Percentiles rank a stretch among this genome's conserved stretches.
Evolutionary conservation across 1,139 yeast species (phyloP).

Genomic region (Blastobotrys arbuscula): DNA sequence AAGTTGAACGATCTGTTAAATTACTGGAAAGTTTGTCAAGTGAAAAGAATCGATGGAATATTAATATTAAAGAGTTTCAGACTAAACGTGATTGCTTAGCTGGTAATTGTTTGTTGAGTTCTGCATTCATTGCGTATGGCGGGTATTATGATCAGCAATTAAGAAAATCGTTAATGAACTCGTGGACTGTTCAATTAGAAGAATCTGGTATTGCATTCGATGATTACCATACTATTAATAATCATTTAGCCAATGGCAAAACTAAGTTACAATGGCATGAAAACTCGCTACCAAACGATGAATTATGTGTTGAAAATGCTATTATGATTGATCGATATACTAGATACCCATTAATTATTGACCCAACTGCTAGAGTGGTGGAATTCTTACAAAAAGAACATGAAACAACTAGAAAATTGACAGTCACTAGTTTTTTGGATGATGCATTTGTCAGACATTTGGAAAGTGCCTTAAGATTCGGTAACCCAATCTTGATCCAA

Average conservation of each 20-base stretch:
- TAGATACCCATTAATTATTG: constrained; percentile 59
- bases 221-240: constrained; percentile 31
- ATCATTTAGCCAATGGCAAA: constrained; percentile 40
- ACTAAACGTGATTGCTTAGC: constrained; percentile 44
- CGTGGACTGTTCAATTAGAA: constrained; percentile 43
- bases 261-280: constrained; percentile 49
- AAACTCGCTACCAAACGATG: constrained; percentile 52
- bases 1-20: constrained; percentile 56
- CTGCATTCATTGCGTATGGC: constrained; percentile 57
- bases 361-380: constrained; percentile 55
- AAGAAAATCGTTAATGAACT: constrained; percentile 38
- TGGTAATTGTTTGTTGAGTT: constrained; percentile 61
- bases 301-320: constrained; percentile 58
- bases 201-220: constrained; percentile 42
- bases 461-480: constrained; percentile 80
- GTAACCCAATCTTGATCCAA: constrained; percentile 63
- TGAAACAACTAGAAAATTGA: constrained; percentile 37
- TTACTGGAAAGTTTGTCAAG: constrained; percentile 58
- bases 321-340: constrained; percentile 42
- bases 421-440: constrained; percentile 66
- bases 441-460: constrained; percentile 62
- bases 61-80: constrained; percentile 48
- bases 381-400: constrained; percentile 38
- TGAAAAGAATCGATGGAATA: constrained; percentile 77
- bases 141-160: constrained; percentile 55